Base-by-base conservation (phyloP, 495 filamentous ascomycete species). In the Penicillium flavigenum region DNA sequence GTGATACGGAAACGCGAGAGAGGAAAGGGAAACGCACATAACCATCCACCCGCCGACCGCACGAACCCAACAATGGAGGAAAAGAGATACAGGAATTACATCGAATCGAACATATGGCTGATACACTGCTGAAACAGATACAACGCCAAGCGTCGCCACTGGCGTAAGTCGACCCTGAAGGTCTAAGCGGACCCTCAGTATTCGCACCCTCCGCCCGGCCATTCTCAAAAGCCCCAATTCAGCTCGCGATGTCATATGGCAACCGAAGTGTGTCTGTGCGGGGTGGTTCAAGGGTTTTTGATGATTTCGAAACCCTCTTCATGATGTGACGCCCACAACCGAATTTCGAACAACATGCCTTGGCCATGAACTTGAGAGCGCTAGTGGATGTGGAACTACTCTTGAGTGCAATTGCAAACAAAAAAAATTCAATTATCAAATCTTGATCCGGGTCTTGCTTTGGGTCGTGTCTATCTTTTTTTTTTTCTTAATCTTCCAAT, bases 81-180 rank as follows among this genome's bases (percentile, higher is more conserved):
- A 51, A 32, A 60, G 34, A 49, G 9, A 32, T 17, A 47, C 9
- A 5, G 46, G 17, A 48, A 48, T 5, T 8, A 47, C 26, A 32
- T 36, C n/a, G 31, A 42, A 60, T 26, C 36, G 32, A 58, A 57
- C 52, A 53, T 29, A 54, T 51, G n/a, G 47, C 65, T 71, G 57
- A 71, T 53, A 24, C 60, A 51, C 46, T 38, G 31, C 19, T 41
- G 16, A 29, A 32, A 66, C 72, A 98, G 94, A 82, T 98, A 98
- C 86, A 98, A 98, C 84, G 94, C 94, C 66, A 98, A 98, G 88
- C 85, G 94, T 73, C 88, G 94, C 77, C 94, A 98, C 81, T 98
- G 94, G 94, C 90, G 94, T 81, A 97, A 98, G 91, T 98, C 94
- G 74, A 89, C 94, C 69, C 89, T 98, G 82, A 93, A 93, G 65